Conservation (phyloP, 2,329 filamentous ascomycete genomes). For the Dactylellina leptospora region DNA sequence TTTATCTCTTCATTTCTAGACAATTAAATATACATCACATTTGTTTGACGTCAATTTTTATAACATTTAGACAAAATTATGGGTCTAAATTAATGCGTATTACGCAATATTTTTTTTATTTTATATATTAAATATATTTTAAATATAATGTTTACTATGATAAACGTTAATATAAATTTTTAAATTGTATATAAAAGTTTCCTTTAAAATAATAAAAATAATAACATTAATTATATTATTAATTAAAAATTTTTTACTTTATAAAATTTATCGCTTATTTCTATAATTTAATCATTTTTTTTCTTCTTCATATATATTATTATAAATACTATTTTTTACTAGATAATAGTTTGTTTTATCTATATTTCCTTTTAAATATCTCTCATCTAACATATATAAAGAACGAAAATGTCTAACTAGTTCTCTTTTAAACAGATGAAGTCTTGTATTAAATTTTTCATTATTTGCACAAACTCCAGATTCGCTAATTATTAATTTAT, state of each 20-base stretch:
- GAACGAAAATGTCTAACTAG: constrained; percentile 20
- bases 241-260: constrained; percentile 24
- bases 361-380: constrained; percentile 10
- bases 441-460: constrained; percentile 19
- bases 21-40: constrained; percentile 56
- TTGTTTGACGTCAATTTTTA: constrained; percentile 57
- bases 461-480: constrained; percentile 29
- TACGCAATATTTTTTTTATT: constrained; percentile 56
- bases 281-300: neutral
- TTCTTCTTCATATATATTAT: constrained; percentile 12
- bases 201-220: constrained; percentile 19
- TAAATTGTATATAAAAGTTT: constrained; percentile 4
- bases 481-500: constrained; percentile 5
- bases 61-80: constrained; percentile 55
- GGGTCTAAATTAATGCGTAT: constrained; percentile 11
- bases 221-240: constrained; percentile 19
- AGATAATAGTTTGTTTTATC: constrained; percentile 8
- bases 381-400: constrained; percentile 7
- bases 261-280: constrained; percentile 11
- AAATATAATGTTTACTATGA: constrained; percentile 49
- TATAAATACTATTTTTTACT: constrained; percentile 18
- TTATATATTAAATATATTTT: constrained; percentile 57
- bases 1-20: constrained; percentile 55
- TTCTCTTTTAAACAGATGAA: constrained; percentile 34
- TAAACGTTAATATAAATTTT: constrained; percentile 8